Percentiles rank a stretch among this genome's conserved stretches.
Evolutionary conservation across 495 filamentous ascomycete species (phyloP).

Genomic region (Annulohypoxylon maeteangense): DNA sequence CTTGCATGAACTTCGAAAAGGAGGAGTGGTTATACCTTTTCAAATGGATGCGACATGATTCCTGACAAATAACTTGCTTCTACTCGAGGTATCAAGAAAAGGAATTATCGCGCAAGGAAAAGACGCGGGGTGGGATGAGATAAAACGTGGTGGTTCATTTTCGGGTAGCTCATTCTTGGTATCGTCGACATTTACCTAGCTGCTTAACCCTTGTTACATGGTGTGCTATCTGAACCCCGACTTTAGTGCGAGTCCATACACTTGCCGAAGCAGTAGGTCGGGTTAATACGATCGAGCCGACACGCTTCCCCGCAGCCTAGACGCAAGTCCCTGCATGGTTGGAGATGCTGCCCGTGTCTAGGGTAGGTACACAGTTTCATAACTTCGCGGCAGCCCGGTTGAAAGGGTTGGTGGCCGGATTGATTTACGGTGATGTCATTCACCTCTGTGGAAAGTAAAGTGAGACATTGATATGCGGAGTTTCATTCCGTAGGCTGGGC

Average conservation of each 20-base stretch:
- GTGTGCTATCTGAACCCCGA: slow-evolving; percentile 22
- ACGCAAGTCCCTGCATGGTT: slow-evolving; percentile 22
- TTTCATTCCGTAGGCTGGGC: background rate
- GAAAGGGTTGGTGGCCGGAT: slow-evolving; percentile 8
- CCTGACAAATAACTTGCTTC: slow-evolving; percentile 7
- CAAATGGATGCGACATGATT: slow-evolving; percentile 39
- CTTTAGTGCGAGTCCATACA: slow-evolving; percentile 16
- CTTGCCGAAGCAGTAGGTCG: slow-evolving; percentile 36
- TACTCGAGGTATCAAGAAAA: background rate
- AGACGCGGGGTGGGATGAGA: slow-evolving; percentile 13
- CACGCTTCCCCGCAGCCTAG: slow-evolving; percentile 39
- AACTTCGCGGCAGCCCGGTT: slow-evolving; percentile 16
- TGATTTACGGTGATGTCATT: slow-evolving; percentile 24
- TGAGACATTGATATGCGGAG: background rate
- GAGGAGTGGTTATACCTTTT: slow-evolving; percentile 18
- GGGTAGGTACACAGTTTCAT: background rate
- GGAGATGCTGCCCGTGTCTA: slow-evolving; percentile 16
- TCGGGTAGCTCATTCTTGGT: background rate
- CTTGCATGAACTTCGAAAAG: background rate
- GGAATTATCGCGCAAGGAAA: slow-evolving; percentile 4
- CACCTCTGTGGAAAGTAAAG: background rate
- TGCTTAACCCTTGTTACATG: slow-evolving; percentile 2
- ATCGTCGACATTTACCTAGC: slow-evolving; percentile 4
- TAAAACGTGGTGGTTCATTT: slow-evolving; percentile 7
- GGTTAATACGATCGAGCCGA: slow-evolving; percentile 39